phyloP scores from a whole-genome alignment of 768 basidiomycete species.

The Leccinum subgranulosum region DNA sequence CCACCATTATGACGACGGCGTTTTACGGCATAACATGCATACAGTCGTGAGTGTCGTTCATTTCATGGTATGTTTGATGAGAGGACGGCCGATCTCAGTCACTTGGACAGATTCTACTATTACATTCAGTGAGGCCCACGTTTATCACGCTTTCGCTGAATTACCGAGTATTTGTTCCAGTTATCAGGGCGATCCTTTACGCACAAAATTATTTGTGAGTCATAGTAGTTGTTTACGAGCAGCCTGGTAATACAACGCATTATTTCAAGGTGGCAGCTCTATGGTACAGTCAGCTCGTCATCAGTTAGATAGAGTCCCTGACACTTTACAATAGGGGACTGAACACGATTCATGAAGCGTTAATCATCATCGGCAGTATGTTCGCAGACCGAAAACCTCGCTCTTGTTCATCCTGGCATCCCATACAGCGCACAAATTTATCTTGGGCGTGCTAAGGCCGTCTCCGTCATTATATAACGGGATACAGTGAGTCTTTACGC shows the following conservation, averaged over 20 bases:
- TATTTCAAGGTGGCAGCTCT: slow-evolving; percentile 6
- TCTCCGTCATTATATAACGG: not conserved
- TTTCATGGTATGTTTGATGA: not conserved
- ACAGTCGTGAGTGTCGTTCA: not conserved
- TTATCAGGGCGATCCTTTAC: slow-evolving; percentile 1
- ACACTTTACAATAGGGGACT: slow-evolving; percentile 4
- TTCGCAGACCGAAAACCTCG: not conserved
- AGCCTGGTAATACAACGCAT: not conserved
- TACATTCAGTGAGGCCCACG: not conserved
- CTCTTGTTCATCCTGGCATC: not conserved
- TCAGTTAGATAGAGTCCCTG: not conserved
- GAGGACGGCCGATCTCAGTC: not conserved
- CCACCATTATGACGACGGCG: not conserved
- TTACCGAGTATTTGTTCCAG: not conserved
- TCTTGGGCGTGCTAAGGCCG: not conserved
- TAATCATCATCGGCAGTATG: slow-evolving; percentile 9
- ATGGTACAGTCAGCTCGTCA: not conserved
- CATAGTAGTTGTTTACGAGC: not conserved
- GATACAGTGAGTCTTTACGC: slow-evolving; percentile 1
- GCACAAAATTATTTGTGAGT: slow-evolving; percentile 14
- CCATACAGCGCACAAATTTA: slow-evolving; percentile 6
- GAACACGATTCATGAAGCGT: slow-evolving; percentile 12
- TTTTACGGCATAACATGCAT: not conserved
- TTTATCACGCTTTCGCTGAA: not conserved
- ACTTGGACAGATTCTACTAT: not conserved